These are phyloP conservation scores for Echinochloa phyllopogon DNA, from an alignment of 176 grass and related monocot species.

Conservation along the genomic window DNA sequence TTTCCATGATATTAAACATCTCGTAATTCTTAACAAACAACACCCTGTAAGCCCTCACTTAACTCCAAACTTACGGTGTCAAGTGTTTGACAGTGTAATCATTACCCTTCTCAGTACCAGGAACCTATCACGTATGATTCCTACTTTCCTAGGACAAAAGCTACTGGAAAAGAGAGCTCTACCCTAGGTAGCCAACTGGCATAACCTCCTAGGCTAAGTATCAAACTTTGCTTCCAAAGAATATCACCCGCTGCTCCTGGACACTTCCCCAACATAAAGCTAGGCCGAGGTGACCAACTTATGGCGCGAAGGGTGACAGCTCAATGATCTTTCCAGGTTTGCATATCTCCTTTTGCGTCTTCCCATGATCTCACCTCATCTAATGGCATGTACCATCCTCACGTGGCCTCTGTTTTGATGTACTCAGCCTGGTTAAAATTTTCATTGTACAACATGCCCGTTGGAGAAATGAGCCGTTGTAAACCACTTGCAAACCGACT, in stretches of 20 bases:
- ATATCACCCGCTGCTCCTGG: background rate
- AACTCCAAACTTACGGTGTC: background rate
- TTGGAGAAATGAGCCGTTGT: constrained; percentile 70
- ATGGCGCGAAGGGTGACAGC: background rate
- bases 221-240: constrained; percentile 9
- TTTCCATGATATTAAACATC: background rate
- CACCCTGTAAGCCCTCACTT: background rate
- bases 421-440: constrained; percentile 65
- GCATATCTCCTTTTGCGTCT: background rate
- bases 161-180: background rate
- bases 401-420: constrained; percentile 58
- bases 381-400: constrained; percentile 23
- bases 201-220: background rate
- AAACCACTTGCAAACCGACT: constrained; percentile 75
- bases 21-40: background rate
- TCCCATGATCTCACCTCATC: background rate
- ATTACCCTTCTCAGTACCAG: background rate
- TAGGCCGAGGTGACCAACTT: background rate
- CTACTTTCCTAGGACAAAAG: background rate
- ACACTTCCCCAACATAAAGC: background rate
- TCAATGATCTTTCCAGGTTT: background rate
- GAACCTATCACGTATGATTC: background rate
- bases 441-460: constrained; percentile 72
- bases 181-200: background rate
- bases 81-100: background rate